These are phyloP conservation scores for Sisymbrium altissimum DNA, from an alignment of 345 rosid genomes.

Conservation along the genomic window DNA sequence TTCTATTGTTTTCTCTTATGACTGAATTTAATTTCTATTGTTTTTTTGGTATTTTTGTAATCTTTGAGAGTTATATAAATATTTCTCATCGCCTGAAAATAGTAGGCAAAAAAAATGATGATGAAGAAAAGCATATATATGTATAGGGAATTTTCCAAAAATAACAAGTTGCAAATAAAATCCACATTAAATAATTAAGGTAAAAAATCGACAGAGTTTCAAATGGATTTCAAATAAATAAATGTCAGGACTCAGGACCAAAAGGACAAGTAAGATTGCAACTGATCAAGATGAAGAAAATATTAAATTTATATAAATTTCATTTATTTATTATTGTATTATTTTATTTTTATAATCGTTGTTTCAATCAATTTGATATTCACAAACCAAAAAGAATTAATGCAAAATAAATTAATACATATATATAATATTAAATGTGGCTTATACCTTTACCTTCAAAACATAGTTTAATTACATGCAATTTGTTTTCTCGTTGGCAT, in stretches of 20 bases:
- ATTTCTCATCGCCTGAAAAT: not conserved
- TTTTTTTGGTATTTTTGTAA: not conserved
- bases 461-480: too few relatives aligned
- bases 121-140: not conserved
- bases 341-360: not conserved
- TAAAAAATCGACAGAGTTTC: not conserved
- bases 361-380: not conserved
- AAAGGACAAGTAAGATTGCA: conserved; percentile 6
- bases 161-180: not conserved
- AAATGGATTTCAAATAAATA: not conserved
- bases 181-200: not conserved
- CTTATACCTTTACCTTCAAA: not conserved
- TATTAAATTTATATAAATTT: not conserved
- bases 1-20: too few relatives aligned
- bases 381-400: too few relatives aligned
- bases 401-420: too few relatives aligned
- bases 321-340: not conserved
- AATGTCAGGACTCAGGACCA: not conserved
- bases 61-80: not conserved
- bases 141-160: not conserved
- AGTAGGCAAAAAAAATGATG: not conserved
- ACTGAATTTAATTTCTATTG: too few relatives aligned
- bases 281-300: not conserved
- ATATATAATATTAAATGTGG: not conserved
- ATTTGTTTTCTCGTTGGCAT: too few relatives aligned